These are phyloP conservation scores for Grigorovia humatica DNA, from an alignment of 805 yeast species.

Conservation along the genomic window DNA sequence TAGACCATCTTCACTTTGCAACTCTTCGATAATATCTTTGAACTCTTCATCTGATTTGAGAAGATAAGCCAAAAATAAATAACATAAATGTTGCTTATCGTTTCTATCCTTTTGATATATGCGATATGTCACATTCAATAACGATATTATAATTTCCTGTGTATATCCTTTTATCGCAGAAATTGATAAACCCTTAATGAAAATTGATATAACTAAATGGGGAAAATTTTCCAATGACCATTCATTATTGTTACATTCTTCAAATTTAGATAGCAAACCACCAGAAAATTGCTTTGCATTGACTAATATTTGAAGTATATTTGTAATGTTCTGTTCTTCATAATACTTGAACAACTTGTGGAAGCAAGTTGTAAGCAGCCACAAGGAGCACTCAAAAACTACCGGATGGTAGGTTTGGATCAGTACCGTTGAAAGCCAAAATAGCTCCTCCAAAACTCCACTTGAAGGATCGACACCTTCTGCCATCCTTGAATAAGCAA, in stretches of 20 bases:
- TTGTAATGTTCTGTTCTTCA: slow-evolving; percentile 18
- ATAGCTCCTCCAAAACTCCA: slow-evolving; percentile 19
- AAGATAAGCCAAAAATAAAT: slow-evolving; percentile 27
- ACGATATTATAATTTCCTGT: slow-evolving; percentile 32
- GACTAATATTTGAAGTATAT: slow-evolving; percentile 23
- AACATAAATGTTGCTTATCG: slow-evolving; percentile 11
- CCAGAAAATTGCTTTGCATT: slow-evolving; percentile 33
- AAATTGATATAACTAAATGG: slow-evolving; percentile 35
- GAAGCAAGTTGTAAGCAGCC: slow-evolving; percentile 29
- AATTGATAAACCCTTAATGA: slow-evolving; percentile 46
- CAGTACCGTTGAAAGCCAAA: slow-evolving; percentile 29
- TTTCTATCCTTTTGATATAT: slow-evolving; percentile 19
- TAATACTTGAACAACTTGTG: slow-evolving; percentile 20
- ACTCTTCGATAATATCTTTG: slow-evolving; percentile 21
- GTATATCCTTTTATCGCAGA: slow-evolving; percentile 47
- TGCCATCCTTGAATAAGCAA: slow-evolving; percentile 29
- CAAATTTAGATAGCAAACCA: slow-evolving; percentile 32
- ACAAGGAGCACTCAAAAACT: slow-evolving; percentile 30
- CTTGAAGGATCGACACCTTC: slow-evolving; percentile 28
- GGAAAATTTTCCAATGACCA: slow-evolving; percentile 40
- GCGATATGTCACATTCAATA: slow-evolving; percentile 35
- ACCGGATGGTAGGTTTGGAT: slow-evolving; percentile 25
- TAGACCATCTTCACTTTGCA: slow-evolving; percentile 27
- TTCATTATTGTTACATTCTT: slow-evolving; percentile 29
- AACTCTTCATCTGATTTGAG: slow-evolving; percentile 31